phyloP scores from a whole-genome alignment of 2,329 filamentous ascomycete genomes.

The Coniochaeta ligniaria region DNA sequence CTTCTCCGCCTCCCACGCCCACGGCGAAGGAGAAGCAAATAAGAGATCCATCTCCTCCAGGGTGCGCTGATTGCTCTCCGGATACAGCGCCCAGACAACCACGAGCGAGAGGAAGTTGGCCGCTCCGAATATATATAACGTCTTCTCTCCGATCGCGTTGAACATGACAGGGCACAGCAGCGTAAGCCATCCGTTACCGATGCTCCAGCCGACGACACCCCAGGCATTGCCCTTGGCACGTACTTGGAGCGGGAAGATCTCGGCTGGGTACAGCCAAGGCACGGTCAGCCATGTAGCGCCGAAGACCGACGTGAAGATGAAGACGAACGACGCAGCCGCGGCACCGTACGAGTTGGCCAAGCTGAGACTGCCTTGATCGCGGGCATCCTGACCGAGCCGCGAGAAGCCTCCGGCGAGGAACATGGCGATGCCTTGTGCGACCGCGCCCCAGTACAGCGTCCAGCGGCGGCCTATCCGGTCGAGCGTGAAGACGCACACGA shows the following conservation, averaged over 20 bases:
- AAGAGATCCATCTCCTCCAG: slow-evolving; percentile 70
- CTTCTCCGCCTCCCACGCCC: slow-evolving; percentile 9
- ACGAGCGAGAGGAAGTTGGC: slow-evolving; percentile 59
- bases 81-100: slow-evolving; percentile 68
- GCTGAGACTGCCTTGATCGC: slow-evolving; percentile 29
- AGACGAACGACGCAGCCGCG: slow-evolving; percentile 22
- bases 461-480: slow-evolving; percentile 62
- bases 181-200: slow-evolving; percentile 47
- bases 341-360: slow-evolving; percentile 19
- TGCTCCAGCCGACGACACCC: slow-evolving; percentile 70
- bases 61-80: slow-evolving; percentile 66
- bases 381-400: slow-evolving; percentile 51
- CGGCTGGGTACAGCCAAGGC: slow-evolving; percentile 52
- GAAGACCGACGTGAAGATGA: slow-evolving; percentile 34
- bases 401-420: slow-evolving; percentile 33
- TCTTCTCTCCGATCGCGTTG: slow-evolving; percentile 58
- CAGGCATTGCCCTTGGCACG: slow-evolving; percentile 69
- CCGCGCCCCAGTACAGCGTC: slow-evolving; percentile 63
- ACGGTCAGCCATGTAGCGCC: slow-evolving; percentile 42
- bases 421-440: slow-evolving; percentile 59
- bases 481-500: slow-evolving; percentile 63
- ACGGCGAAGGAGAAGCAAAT: slow-evolving; percentile 39
- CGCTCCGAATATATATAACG: slow-evolving; percentile 65
- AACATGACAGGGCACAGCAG: slow-evolving; percentile 55
- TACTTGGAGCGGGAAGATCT: slow-evolving; percentile 66